Percentiles rank a stretch among this genome's conserved stretches.
Evolutionary conservation across 1,284 basidiomycete genomes (phyloP).

Genomic region (Rhodotorula mucilaginosa): DNA sequence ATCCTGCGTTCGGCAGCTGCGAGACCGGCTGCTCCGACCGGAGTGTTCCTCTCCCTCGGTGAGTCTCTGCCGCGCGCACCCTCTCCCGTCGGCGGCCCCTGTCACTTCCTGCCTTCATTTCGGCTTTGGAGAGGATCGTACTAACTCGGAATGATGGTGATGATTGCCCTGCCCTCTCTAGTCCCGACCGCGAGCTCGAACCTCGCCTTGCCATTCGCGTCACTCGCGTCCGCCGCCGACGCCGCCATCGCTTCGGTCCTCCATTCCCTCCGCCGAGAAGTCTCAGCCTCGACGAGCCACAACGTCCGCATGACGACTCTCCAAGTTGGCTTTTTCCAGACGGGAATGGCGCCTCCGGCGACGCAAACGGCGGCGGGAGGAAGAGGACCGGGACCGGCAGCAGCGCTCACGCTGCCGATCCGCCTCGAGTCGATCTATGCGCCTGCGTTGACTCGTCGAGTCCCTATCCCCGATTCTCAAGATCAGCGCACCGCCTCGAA

Average conservation of each 20-base stretch:
- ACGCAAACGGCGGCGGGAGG: not conserved
- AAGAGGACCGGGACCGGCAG: too few species aligned
- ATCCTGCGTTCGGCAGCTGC: constrained; percentile 24
- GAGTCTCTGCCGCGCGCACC: not conserved
- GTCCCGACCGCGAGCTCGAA: constrained; percentile 25
- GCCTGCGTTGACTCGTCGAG: constrained; percentile 19
- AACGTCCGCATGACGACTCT: constrained; percentile 26
- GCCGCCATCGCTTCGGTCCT: constrained; percentile 28
- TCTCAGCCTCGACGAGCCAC: constrained; percentile 8
- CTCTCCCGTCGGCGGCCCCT: too few species aligned
- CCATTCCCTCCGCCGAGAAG: constrained; percentile 36
- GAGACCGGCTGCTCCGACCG: constrained; percentile 21
- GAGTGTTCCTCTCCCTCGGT: constrained; percentile 32
- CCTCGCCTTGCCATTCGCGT: constrained; percentile 32
- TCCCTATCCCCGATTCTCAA: not conserved
- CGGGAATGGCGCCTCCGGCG: not conserved
- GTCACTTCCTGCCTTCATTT: too few species aligned
- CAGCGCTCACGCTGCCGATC: constrained; percentile 11
- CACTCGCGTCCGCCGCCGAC: constrained; percentile 31
- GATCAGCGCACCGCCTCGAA: too few species aligned
- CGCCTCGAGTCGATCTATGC: constrained; percentile 32
- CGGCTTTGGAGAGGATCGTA: not conserved
- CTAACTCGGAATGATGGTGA: not conserved
- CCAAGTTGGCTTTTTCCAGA: constrained; percentile 28
- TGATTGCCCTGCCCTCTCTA: not conserved